Evolutionary conservation across 2,329 filamentous ascomycete species (phyloP), one percentile per base, ranked within the genome.

Genomic region (Thyridium curvatum): DNA sequence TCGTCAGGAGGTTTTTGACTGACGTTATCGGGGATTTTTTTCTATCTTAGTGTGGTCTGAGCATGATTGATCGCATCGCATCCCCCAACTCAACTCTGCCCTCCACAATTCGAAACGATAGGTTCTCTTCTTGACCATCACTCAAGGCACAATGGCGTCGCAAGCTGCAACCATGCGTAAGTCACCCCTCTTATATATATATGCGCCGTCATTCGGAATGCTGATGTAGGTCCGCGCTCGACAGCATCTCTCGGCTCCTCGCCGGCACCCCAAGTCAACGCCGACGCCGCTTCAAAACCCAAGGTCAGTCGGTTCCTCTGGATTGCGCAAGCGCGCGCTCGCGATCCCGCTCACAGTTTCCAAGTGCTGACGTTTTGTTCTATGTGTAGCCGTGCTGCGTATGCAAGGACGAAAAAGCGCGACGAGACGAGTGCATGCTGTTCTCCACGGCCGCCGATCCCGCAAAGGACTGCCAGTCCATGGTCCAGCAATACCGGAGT

Each of bases 371-470:
- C 7, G 8, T 16, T 36, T 30, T 38, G 16, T 14, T 34, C 17
- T 8, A 14, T 13, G 4, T 15, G 43, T 55, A 96, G 88, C 91
- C 91, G 32, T 97, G 93, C 77, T 97, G 93, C 61, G 93, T 97
- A 21, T 98, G 93, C 79, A 96, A 90, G 60, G 80, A 93, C 33
- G 89, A 98, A 64, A 98, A 98, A 65, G 74, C 86, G 30, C 77
- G 77, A 52, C 87, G 93, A 47, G 93, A 98, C 68, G 90, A 98
- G 66, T 98, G 93, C 73, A 97, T 98, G 91, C 85, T 98, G 41
- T 96, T 97, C 71, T 94, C 88, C 40, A 89, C 79, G 46, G 75
- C 86, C 44, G 74, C 82, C 55, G 84, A 96, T 58, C 87, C 93
- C 30, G 77, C 86, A 53, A 74, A 79, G 55, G 89, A 94, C 54